phyloP scores from a whole-genome alignment of 192 early-diverging fungal species.

The Coemansia sp. region DNA sequence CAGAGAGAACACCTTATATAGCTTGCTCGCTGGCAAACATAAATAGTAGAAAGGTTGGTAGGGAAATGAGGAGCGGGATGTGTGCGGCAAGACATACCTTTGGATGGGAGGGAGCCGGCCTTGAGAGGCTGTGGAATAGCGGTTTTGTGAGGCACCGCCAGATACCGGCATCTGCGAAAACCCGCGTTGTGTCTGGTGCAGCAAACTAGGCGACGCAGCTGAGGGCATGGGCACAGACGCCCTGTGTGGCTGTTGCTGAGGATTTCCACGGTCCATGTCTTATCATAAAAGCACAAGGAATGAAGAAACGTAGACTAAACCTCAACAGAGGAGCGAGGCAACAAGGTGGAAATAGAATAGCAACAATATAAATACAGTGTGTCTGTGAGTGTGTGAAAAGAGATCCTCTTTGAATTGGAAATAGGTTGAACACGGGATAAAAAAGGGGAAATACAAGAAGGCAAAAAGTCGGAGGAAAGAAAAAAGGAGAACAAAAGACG shows the following conservation, averaged over 20 bases:
- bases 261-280: constrained; percentile 20
- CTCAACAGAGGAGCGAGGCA: not conserved
- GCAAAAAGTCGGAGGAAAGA: not conserved
- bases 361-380: not conserved
- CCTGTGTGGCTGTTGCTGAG: constrained; percentile 14
- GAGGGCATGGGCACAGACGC: constrained; percentile 5
- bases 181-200: constrained; percentile 23
- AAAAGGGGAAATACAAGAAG: not conserved
- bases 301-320: not conserved
- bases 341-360: not conserved
- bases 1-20: no score
- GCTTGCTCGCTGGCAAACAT: no score
- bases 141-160: constrained; percentile 15
- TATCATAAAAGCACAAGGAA: not conserved
- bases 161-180: constrained; percentile 12
- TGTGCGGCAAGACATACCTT: constrained; percentile 34
- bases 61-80: not conserved
- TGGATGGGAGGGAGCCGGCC: constrained; percentile 51
- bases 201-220: not conserved
- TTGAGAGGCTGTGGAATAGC: constrained; percentile 25
- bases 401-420: not conserved
- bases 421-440: not conserved
- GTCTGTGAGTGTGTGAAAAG: not conserved
- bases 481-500: constrained; percentile 1
- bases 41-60: no score